Percentiles rank a stretch among this genome's conserved stretches.
phyloP scores from a whole-genome alignment of 352 stramenopile species.

The Phytopythium aichiense region DNA sequence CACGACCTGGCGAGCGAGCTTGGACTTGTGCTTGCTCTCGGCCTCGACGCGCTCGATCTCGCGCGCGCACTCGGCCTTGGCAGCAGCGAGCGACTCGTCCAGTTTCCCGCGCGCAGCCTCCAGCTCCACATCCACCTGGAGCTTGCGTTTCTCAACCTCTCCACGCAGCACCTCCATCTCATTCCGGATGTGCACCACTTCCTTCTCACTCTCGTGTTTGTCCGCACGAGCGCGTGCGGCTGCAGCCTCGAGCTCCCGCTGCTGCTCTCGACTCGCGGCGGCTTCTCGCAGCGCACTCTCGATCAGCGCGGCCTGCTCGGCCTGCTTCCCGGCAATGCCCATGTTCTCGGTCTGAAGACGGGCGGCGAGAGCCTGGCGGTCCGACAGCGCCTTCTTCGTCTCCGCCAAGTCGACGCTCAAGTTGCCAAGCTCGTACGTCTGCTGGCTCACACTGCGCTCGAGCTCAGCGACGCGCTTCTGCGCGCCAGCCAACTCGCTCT shows the following conservation, averaged over 20 bases:
- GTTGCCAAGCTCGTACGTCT: conserved; percentile 59
- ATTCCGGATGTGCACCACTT: conserved; percentile 43
- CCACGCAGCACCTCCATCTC: conserved; percentile 35
- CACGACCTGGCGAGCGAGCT: conserved; percentile 75
- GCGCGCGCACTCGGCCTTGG: conserved; percentile 34
- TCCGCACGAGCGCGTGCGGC: conserved; percentile 19
- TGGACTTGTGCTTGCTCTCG: conserved; percentile 84
- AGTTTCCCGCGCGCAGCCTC: conserved; percentile 19
- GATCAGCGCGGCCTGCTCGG: conserved; percentile 71
- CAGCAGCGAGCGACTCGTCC: conserved; percentile 25
- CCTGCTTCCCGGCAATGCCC: conserved; percentile 71
- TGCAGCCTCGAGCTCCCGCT: conserved; percentile 49
- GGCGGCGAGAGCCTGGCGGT: conserved; percentile 75
- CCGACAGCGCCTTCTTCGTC: conserved; percentile 80
- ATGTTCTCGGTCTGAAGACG: conserved; percentile 85
- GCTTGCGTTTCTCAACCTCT: conserved; percentile 29
- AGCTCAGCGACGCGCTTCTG: conserved; percentile 38
- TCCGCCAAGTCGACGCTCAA: conserved; percentile 71
- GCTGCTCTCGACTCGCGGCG: conserved; percentile 27
- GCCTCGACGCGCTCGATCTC: conserved; percentile 66
- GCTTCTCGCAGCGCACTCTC: conserved; percentile 65
- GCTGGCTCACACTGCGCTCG: conserved; percentile 39
- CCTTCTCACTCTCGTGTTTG: conserved; percentile 32
- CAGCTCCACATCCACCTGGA: conserved; percentile 34
- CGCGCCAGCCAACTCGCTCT: conserved; percentile 31